phyloP scores from a whole-genome alignment of 140 eudicot species.

The Senecio squalidus region DNA sequence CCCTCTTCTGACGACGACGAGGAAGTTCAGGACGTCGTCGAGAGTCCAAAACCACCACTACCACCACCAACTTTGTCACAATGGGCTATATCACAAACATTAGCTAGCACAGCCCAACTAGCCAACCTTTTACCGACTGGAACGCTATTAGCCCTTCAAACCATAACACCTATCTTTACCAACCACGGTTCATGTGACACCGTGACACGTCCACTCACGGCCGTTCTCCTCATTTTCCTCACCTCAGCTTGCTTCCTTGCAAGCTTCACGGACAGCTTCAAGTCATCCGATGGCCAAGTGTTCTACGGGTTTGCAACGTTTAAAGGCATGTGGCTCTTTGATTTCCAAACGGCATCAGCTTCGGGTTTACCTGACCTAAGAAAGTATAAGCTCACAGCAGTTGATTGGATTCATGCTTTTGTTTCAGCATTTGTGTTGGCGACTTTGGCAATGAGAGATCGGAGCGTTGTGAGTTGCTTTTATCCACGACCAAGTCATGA shows the following conservation, averaged over 20 bases:
- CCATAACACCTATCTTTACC: constrained; percentile 76
- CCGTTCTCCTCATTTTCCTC: constrained; percentile 54
- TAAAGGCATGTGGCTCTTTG: constrained; percentile 83
- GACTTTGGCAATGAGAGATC: constrained; percentile 61
- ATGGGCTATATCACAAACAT: constrained; percentile 48
- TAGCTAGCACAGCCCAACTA: constrained; percentile 75
- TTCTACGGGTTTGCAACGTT: constrained; percentile 66
- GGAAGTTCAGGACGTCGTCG: constrained; percentile 15
- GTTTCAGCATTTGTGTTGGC: constrained; percentile 64
- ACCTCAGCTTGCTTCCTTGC: constrained; percentile 66
- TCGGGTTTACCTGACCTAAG: constrained; percentile 50
- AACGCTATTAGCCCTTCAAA: constrained; percentile 79
- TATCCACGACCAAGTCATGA: constrained; percentile 65
- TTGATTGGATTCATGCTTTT: constrained; percentile 67
- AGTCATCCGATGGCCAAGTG: constrained; percentile 61
- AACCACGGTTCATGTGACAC: constrained; percentile 79
- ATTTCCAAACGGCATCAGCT: constrained; percentile 33
- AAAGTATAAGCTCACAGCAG: constrained; percentile 38
- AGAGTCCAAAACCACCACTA: constrained; percentile 17
- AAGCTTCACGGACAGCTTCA: constrained; percentile 83
- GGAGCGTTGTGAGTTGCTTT: constrained; percentile 59
- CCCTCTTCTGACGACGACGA: constrained; percentile 20
- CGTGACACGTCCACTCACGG: constrained; percentile 62
- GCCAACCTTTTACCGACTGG: constrained; percentile 94
- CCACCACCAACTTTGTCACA: constrained; percentile 47